Evolutionary conservation across 2,329 filamentous ascomycete species (phyloP).

Genomic region (Colletotrichum camelliae): DNA sequence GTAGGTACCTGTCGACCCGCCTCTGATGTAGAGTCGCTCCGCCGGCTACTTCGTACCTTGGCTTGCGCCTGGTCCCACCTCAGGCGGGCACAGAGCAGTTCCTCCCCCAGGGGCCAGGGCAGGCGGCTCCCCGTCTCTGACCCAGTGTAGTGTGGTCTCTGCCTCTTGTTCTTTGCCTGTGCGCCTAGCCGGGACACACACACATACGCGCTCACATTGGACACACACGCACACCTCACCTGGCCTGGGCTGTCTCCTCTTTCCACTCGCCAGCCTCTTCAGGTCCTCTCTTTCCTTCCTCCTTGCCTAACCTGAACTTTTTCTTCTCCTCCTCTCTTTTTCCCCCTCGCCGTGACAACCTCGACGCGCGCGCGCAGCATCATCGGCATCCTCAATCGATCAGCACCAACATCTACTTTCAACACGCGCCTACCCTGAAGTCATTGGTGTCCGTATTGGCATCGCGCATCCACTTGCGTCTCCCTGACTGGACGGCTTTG

Average conservation of each 20-base stretch:
- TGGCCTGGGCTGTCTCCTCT: constrained; percentile 10
- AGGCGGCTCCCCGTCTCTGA: constrained; percentile 19
- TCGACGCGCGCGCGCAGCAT: constrained; percentile 13
- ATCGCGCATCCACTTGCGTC: constrained; percentile 7
- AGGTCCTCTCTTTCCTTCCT: constrained; percentile 13
- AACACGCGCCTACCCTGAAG: not conserved
- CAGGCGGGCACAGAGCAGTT: constrained; percentile 14
- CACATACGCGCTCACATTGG: not conserved
- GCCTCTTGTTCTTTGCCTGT: not conserved
- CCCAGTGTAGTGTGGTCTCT: not conserved
- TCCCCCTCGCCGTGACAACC: constrained; percentile 16
- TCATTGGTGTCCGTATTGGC: constrained; percentile 4
- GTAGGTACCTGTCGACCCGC: not conserved
- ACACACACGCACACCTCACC: not conserved
- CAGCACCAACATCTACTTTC: not conserved
- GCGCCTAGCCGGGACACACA: not conserved
- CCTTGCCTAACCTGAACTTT: constrained; percentile 10
- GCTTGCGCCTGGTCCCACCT: constrained; percentile 4
- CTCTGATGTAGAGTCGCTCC: not conserved
- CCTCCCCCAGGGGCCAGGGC: constrained; percentile 1
- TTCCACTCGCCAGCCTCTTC: constrained; percentile 22
- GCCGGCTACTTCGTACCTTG: constrained; percentile 13
- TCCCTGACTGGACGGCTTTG: constrained; percentile 17
- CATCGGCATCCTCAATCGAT: not conserved
- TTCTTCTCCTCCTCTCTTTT: constrained; percentile 12